Evolutionary conservation across 768 basidiomycete species (phyloP).

Genomic region (Mycena venus): DNA sequence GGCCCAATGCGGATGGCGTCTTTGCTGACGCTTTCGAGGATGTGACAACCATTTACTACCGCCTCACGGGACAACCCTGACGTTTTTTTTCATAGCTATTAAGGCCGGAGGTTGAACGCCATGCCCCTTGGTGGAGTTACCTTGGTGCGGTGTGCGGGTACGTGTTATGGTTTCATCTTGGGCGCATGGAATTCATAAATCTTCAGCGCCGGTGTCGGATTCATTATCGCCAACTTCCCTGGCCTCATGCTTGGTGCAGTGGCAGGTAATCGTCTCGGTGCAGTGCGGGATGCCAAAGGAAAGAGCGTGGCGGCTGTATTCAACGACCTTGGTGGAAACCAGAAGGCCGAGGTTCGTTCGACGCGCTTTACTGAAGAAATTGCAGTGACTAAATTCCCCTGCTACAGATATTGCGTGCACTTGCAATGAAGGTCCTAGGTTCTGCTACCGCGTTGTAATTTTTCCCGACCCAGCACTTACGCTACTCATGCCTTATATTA

Average conservation of each 20-base stretch:
- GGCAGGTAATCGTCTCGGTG: slow-evolving; percentile 92
- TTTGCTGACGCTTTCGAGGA: slow-evolving; percentile 95
- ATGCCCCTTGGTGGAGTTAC: slow-evolving; percentile 62
- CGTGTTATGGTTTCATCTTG: neutral
- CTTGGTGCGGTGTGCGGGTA: slow-evolving; percentile 74
- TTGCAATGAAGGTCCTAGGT: slow-evolving; percentile 32
- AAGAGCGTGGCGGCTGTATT: slow-evolving; percentile 95
- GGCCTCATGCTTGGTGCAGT: slow-evolving; percentile 89
- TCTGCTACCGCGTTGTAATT: slow-evolving; percentile 28
- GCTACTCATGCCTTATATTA: neutral
- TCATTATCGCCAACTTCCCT: slow-evolving; percentile 82
- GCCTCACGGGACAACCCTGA: neutral
- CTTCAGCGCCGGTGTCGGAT: slow-evolving; percentile 68
- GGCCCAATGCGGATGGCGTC: slow-evolving; percentile 84
- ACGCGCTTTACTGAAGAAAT: neutral
- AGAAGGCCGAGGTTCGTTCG: slow-evolving; percentile 87
- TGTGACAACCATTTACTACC: slow-evolving; percentile 55
- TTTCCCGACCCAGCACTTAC: neutral
- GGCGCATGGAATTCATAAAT: slow-evolving; percentile 58
- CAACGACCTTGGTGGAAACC: slow-evolving; percentile 74
- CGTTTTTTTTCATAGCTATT: slow-evolving; percentile 62
- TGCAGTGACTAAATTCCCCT: neutral
- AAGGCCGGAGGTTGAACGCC: slow-evolving; percentile 83
- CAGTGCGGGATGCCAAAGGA: slow-evolving; percentile 93
- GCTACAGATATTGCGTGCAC: slow-evolving; percentile 29